Evolutionary conservation across 257 asterid genomes (phyloP).

Genomic region (Solanum peruvianum): DNA sequence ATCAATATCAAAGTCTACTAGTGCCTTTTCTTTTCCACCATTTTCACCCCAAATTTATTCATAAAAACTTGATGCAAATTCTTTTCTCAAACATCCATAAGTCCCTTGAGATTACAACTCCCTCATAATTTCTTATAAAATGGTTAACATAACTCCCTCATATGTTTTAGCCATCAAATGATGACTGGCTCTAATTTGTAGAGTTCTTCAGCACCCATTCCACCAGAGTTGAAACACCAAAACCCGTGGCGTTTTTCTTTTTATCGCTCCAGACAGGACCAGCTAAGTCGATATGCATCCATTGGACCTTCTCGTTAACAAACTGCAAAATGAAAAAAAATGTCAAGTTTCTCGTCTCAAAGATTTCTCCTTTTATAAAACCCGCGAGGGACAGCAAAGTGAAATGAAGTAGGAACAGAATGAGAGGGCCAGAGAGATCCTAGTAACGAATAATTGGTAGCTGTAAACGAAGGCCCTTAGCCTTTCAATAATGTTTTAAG

Average conservation of each 20-base stretch:
- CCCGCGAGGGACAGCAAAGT: not conserved
- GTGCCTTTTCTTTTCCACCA: not conserved
- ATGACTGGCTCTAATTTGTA: slow-evolving; percentile 4
- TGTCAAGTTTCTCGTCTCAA: not conserved
- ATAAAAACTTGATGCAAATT: not conserved
- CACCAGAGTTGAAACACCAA: slow-evolving; percentile 71
- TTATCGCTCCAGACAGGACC: slow-evolving; percentile 88
- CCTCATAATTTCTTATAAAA: not conserved
- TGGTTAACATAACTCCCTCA: not conserved
- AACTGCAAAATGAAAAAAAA: slow-evolving; percentile 34
- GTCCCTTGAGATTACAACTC: not conserved
- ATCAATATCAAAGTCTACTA: not conserved
- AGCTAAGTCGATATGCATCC: slow-evolving; percentile 97
- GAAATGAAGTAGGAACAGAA: not conserved
- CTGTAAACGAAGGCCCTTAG: not conserved
- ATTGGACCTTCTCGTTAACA: slow-evolving; percentile 90
- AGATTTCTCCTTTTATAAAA: not conserved
- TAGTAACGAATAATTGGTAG: not conserved
- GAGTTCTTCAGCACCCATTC: slow-evolving; percentile 89
- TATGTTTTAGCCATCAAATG: not conserved
- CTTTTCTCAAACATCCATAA: not conserved
- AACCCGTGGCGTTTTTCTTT: slow-evolving; percentile 79
- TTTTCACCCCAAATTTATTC: not conserved
- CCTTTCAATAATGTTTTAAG: not conserved
- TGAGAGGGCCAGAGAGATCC: not conserved